These are phyloP conservation scores for Thielaviopsis populi DNA, from an alignment of 2,329 filamentous ascomycete species.

Conservation along the genomic window DNA sequence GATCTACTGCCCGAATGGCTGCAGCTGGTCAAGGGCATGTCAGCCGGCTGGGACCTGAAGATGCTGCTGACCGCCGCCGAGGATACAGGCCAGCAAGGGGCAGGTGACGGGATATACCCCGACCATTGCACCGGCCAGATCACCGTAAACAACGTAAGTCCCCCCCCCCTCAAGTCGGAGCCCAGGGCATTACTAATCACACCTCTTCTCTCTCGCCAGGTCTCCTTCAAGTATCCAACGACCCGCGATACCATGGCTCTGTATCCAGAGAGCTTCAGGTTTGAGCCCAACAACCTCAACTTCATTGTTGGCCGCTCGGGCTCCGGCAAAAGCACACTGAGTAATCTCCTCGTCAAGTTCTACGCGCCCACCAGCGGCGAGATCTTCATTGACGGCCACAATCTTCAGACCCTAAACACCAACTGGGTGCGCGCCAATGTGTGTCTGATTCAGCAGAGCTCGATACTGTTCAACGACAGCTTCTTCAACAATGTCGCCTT, in stretches of 20 bases:
- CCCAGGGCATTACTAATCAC: background rate
- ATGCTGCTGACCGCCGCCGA: constrained; percentile 21
- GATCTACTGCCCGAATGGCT: constrained; percentile 62
- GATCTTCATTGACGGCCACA: constrained; percentile 52
- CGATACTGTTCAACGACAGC: constrained; percentile 61
- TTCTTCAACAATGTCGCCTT: constrained; percentile 66
- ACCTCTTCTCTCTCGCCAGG: constrained; percentile 29
- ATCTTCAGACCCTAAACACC: constrained; percentile 46
- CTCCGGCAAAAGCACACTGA: constrained; percentile 53
- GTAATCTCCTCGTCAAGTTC: constrained; percentile 63
- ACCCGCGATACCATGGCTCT: constrained; percentile 48
- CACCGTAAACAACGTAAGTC: background rate
- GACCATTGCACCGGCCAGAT: background rate
- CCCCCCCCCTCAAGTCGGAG: background rate
- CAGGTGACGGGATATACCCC: background rate
- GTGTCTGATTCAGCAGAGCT: constrained; percentile 69
- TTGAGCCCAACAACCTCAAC: constrained; percentile 35
- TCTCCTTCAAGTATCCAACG: constrained; percentile 67
- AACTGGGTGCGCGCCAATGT: constrained; percentile 65
- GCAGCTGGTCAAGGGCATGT: constrained; percentile 62
- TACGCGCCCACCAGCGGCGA: constrained; percentile 52
- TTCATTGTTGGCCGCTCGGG: constrained; percentile 43
- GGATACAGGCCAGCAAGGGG: background rate
- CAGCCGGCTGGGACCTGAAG: constrained; percentile 44
- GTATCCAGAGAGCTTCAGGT: constrained; percentile 47